phyloP scores from a whole-genome alignment of 371 early-diverging fungal species.

The Mucor piriformis region DNA sequence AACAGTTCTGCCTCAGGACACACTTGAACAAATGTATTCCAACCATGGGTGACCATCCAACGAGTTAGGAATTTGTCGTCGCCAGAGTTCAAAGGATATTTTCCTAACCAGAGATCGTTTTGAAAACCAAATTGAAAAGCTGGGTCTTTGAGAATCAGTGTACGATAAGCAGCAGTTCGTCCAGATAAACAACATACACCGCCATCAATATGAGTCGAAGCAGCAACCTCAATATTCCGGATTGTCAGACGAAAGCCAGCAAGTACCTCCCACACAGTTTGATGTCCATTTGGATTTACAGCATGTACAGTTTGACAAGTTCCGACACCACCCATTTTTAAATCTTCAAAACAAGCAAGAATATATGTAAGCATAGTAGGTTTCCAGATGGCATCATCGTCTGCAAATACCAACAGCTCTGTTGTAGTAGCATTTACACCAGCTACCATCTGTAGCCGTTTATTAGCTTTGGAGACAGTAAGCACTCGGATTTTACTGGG shows the following conservation, averaged over 20 bases:
- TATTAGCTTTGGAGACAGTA: constrained; percentile 63
- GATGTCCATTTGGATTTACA: constrained; percentile 57
- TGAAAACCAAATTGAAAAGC: constrained; percentile 70
- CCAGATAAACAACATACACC: constrained; percentile 78
- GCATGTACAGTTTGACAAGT: constrained; percentile 65
- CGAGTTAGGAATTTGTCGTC: constrained; percentile 80
- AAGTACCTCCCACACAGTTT: constrained; percentile 74
- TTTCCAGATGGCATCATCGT: constrained; percentile 75
- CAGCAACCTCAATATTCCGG: constrained; percentile 75
- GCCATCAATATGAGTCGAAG: constrained; percentile 77
- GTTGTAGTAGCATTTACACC: constrained; percentile 67
- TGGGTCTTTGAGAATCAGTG: constrained; percentile 73
- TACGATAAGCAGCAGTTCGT: constrained; percentile 75
- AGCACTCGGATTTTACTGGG: constrained; percentile 48
- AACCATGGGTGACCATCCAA: constrained; percentile 73
- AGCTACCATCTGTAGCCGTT: constrained; percentile 75
- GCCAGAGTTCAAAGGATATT: constrained; percentile 74
- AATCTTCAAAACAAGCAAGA: constrained; percentile 75
- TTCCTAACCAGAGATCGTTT: constrained; percentile 71
- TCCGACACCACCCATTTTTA: constrained; percentile 75
- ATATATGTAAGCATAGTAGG: constrained; percentile 64
- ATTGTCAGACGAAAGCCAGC: constrained; percentile 73
- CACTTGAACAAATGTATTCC: constrained; percentile 72
- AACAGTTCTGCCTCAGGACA: constrained; percentile 69
- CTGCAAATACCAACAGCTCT: constrained; percentile 72